Evolutionary conservation across 768 basidiomycete species (phyloP).

Genomic region (Crepidotus variabilis): DNA sequence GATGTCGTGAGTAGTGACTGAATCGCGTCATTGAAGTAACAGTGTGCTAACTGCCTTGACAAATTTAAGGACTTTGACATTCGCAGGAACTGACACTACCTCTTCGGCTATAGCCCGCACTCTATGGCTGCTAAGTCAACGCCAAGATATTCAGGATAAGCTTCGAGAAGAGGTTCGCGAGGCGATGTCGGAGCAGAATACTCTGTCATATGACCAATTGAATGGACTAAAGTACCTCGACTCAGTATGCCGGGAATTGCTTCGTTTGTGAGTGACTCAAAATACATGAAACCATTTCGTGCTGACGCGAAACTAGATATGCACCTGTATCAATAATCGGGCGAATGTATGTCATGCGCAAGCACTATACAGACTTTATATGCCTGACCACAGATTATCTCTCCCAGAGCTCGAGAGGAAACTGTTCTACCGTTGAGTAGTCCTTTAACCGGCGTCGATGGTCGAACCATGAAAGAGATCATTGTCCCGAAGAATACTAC

Average conservation of each 20-base stretch:
- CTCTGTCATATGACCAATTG: conserved; percentile 34
- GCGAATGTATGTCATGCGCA: conserved; percentile 17
- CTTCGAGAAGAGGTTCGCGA: conserved; percentile 31
- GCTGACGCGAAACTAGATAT: too few relatives aligned
- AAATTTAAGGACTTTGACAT: conserved; percentile 28
- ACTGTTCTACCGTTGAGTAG: conserved; percentile 24
- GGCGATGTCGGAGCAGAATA: conserved; percentile 19
- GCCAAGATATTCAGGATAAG: too few relatives aligned
- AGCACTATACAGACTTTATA: neutral
- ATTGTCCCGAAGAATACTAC: conserved; percentile 34
- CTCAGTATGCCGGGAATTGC: conserved; percentile 35
- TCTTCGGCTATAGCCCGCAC: conserved; percentile 31
- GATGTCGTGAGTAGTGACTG: conserved; percentile 23
- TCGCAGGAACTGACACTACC: conserved; percentile 41
- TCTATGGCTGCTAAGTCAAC: conserved; percentile 26
- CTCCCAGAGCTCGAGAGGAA: conserved; percentile 22
- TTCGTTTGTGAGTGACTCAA: conserved; percentile 35
- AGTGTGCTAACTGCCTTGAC: neutral
- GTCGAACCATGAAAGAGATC: conserved; percentile 31
- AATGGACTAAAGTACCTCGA: conserved; percentile 34
- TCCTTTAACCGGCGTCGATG: conserved; percentile 34
- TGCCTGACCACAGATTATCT: conserved; percentile 7
- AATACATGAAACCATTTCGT: too few relatives aligned
- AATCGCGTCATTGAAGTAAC: neutral
- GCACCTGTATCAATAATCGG: conserved; percentile 17